A percentile compares a stretch with the other conserved stretches of the same genome.
phyloP scores from a whole-genome alignment of 345 rosid genomes.

The Anastatica hierochuntica region DNA sequence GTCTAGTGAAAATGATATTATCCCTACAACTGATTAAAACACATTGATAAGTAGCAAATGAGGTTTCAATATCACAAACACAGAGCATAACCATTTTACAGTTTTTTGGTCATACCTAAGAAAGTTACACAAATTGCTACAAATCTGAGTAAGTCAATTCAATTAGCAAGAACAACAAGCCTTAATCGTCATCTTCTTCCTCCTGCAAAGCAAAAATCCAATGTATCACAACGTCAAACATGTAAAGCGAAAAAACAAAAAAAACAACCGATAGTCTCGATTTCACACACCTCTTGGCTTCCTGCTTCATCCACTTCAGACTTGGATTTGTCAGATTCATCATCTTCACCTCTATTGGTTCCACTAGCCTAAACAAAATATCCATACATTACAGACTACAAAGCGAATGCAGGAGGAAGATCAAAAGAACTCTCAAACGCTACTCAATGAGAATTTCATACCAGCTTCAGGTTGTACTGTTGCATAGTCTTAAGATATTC shows the following conservation, averaged over 20 bases:
- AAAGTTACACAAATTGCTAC: constrained; percentile 19
- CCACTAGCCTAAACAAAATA: constrained; percentile 49
- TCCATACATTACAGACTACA: no score
- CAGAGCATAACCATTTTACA: constrained; percentile 14
- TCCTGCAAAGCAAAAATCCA: constrained; percentile 24
- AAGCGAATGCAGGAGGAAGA: neutral
- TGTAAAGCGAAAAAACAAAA: no score
- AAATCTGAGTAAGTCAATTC: constrained; percentile 27
- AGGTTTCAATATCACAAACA: constrained; percentile 12
- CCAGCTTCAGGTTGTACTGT: constrained; percentile 59
- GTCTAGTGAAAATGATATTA: no score
- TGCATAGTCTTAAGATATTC: constrained; percentile 53
- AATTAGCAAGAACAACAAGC: neutral
- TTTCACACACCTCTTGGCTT: constrained; percentile 47
- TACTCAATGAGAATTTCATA: neutral
- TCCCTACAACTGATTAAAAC: constrained; percentile 15
- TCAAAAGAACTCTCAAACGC: no score
- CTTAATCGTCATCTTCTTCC: constrained; percentile 50
- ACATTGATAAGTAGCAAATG: constrained; percentile 11
- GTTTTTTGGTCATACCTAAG: constrained; percentile 13
- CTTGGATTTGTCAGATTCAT: constrained; percentile 71
- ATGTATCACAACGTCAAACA: neutral
- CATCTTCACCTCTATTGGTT: constrained; percentile 37
- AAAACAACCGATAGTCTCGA: neutral
- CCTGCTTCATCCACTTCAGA: constrained; percentile 65